Conservation (phyloP, 116 monocot genomes). For the Posidonia oceanica region DNA sequence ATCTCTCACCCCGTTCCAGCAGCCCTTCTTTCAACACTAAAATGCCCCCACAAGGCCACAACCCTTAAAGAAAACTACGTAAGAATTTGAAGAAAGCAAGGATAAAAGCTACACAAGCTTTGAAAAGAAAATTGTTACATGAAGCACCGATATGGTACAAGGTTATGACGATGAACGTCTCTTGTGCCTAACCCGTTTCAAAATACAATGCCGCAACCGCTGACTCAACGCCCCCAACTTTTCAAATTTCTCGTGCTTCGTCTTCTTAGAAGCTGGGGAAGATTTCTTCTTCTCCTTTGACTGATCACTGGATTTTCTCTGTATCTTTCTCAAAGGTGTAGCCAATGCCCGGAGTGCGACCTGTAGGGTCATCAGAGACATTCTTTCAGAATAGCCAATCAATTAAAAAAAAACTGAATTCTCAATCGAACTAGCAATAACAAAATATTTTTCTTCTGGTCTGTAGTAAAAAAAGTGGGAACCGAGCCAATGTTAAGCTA, state of each 20-base stretch:
- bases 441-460: too few species aligned
- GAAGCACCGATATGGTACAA: conserved; percentile 6
- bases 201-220: conserved; percentile 57
- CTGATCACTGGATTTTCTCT: conserved; percentile 24
- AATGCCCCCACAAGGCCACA: too few species aligned
- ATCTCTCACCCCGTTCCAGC: neutral
- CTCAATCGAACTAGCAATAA: neutral
- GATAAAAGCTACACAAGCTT: too few species aligned
- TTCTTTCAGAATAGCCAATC: neutral
- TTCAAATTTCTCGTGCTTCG: conserved; percentile 41
- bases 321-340: conserved; percentile 67
- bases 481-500: too few species aligned
- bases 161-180: conserved; percentile 42
- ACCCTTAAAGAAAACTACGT: too few species aligned
- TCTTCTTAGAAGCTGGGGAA: conserved; percentile 19
- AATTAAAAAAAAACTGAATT: neutral
- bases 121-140: conserved; percentile 1
- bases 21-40: too few species aligned
- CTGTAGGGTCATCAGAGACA: conserved; percentile 11
- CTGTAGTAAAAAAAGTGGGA: too few species aligned
- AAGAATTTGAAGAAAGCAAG: too few species aligned
- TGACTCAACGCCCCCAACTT: conserved; percentile 50
- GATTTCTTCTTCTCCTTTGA: conserved; percentile 35
- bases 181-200: conserved; percentile 38
- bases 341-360: conserved; percentile 53